Evolutionary conservation across 2,329 filamentous ascomycete species (phyloP).

Genomic region (Trichoderma semiorbis): DNA sequence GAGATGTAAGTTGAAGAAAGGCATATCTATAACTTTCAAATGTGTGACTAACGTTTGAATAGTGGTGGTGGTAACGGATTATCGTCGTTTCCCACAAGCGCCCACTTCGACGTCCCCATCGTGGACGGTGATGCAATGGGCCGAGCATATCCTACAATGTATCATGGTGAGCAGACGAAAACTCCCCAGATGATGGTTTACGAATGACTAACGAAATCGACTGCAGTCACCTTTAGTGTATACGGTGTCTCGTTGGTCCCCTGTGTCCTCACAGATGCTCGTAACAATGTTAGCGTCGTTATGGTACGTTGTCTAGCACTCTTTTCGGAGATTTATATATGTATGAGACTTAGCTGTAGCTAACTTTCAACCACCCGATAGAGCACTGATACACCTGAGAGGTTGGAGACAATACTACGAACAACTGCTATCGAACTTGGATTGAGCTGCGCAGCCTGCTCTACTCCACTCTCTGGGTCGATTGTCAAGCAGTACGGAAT

Average conservation of each 20-base stretch:
- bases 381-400: constrained; percentile 33
- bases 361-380: constrained; percentile 15
- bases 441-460: constrained; percentile 36
- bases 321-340: neutral
- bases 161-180: constrained; percentile 27
- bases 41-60: constrained; percentile 4
- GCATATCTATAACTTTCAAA: neutral
- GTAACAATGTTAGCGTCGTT: constrained; percentile 35
- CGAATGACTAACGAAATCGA: neutral
- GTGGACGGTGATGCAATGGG: constrained; percentile 40
- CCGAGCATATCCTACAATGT: constrained; percentile 38
- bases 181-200: no score
- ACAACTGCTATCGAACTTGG: constrained; percentile 38
- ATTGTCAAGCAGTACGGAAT: constrained; percentile 34
- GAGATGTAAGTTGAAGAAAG: constrained; percentile 34
- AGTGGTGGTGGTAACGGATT: constrained; percentile 40
- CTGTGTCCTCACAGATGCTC: constrained; percentile 36
- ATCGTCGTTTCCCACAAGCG: constrained; percentile 32
- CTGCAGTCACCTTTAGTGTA: constrained; percentile 35
- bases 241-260: constrained; percentile 37
- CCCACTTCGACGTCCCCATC: constrained; percentile 36
- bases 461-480: constrained; percentile 32
- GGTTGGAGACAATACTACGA: constrained; percentile 36
- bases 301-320: constrained; percentile 24
- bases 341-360: neutral